phyloP scores from a whole-genome alignment of 768 basidiomycete genomes.

The Leccinum sublutescens region DNA sequence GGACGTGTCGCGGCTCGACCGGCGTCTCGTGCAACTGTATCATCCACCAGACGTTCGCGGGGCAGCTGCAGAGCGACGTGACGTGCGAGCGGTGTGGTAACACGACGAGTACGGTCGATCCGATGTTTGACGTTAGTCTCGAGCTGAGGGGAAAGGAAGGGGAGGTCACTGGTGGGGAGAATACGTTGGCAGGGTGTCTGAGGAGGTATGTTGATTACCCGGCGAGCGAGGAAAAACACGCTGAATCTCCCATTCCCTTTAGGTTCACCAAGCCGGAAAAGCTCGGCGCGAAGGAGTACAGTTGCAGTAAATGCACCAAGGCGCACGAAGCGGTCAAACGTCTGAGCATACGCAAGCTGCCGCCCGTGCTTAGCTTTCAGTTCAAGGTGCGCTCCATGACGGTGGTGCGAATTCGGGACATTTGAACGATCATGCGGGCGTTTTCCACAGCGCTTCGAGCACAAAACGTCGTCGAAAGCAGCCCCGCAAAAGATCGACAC shows the following conservation, averaged over 20 bases:
- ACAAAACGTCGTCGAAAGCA: conserved; percentile 69
- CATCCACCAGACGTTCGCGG: conserved; percentile 87
- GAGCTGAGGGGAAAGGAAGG: conserved; percentile 64
- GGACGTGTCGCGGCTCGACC: conserved; percentile 69
- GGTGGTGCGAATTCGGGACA: not conserved
- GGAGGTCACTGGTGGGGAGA: conserved; percentile 46
- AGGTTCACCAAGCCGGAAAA: conserved; percentile 89
- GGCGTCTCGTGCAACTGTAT: conserved; percentile 86
- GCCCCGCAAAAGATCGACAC: conserved; percentile 84
- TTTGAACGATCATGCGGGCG: not conserved
- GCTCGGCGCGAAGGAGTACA: conserved; percentile 78
- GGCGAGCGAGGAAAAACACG: not conserved
- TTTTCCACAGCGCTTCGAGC: conserved; percentile 78
- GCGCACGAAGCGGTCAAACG: conserved; percentile 80
- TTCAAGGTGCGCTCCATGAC: conserved; percentile 60
- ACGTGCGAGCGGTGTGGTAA: conserved; percentile 83
- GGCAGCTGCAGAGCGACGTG: conserved; percentile 84
- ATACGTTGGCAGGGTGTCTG: conserved; percentile 74
- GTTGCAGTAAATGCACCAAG: conserved; percentile 78
- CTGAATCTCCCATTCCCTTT: not conserved
- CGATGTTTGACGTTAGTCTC: conserved; percentile 87
- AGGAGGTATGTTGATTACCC: conserved; percentile 48
- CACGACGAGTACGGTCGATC: conserved; percentile 77
- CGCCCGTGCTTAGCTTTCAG: conserved; percentile 90
- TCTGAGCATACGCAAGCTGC: conserved; percentile 79